These are phyloP conservation scores for Elsinoe necatrix DNA, from an alignment of 2,329 filamentous ascomycete species.

Conservation along the genomic window DNA sequence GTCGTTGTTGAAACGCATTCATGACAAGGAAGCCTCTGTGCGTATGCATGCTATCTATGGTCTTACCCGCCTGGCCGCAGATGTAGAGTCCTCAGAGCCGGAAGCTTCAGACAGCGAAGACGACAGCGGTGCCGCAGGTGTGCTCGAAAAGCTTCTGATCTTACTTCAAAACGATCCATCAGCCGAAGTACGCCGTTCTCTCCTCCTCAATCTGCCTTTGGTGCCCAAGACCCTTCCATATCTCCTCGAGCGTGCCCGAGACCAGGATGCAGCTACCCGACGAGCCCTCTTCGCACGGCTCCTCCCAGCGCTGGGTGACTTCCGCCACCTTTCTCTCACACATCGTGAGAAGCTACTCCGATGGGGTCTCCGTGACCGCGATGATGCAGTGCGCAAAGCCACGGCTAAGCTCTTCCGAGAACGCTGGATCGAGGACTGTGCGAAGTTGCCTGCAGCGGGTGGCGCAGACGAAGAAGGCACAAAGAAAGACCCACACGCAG, in stretches of 20 bases:
- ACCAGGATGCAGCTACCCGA: conserved; percentile 76
- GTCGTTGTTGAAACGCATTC: conserved; percentile 72
- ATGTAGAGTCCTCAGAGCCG: conserved; percentile 57
- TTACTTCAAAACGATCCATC: conserved; percentile 90
- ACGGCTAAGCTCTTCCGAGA: conserved; percentile 84
- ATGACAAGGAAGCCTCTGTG: conserved; percentile 90
- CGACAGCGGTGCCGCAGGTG: conserved; percentile 53
- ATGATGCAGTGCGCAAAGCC: conserved; percentile 88
- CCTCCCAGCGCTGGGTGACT: conserved; percentile 83
- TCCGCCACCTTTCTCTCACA: conserved; percentile 81
- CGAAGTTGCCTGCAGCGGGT: conserved; percentile 53
- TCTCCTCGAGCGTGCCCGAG: conserved; percentile 81
- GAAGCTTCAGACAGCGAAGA: conserved; percentile 49
- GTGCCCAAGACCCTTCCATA: conserved; percentile 74
- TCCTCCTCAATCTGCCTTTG: conserved; percentile 85
- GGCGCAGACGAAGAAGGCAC: conserved; percentile 48
- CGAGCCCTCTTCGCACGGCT: conserved; percentile 80
- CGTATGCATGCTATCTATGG: conserved; percentile 86
- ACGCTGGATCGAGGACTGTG: conserved; percentile 96
- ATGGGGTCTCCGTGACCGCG: conserved; percentile 89
- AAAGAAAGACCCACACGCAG: conserved; percentile 38
- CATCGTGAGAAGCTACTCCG: conserved; percentile 93
- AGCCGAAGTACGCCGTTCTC: conserved; percentile 79
- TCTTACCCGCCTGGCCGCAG: conserved; percentile 68
- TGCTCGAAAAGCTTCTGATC: conserved; percentile 76